phyloP scores from a whole-genome alignment of 169 alveolate genomes.

The Hepatocystis sp. region DNA sequence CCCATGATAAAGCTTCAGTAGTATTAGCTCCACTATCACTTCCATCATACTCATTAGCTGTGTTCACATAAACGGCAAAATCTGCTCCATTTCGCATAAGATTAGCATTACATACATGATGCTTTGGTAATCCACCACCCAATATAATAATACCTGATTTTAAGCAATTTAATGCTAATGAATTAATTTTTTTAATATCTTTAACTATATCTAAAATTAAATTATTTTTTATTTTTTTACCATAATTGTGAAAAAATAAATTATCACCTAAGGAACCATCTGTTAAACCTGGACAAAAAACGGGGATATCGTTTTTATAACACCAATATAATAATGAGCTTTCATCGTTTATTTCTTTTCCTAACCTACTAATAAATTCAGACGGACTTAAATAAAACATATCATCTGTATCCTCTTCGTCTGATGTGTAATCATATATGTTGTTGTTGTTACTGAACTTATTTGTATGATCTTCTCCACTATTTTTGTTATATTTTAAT shows the following conservation, averaged over 20 bases:
- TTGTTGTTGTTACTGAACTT: no score
- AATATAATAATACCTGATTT: conserved; percentile 97
- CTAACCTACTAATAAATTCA: conserved; percentile 93
- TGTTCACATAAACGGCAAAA: conserved; percentile 97
- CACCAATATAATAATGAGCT: conserved; percentile 98
- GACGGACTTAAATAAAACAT: conserved; percentile 92
- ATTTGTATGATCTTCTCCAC: no score
- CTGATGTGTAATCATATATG: not conserved
- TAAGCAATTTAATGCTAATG: conserved; percentile 93
- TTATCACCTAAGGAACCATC: conserved; percentile 99
- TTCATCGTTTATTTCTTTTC: conserved; percentile 96
- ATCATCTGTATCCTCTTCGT: conserved; percentile 85
- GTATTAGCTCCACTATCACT: conserved; percentile 99
- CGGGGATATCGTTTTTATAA: conserved; percentile 97
- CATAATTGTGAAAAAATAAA: conserved; percentile 91
- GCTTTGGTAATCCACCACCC: conserved; percentile 99
- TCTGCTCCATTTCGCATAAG: conserved; percentile 99
- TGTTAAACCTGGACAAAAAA: conserved; percentile 99
- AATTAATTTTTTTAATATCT: conserved; percentile 96
- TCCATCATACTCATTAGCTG: conserved; percentile 98
- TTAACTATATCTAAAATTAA: conserved; percentile 94
- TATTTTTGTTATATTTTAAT: no score
- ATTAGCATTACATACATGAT: conserved; percentile 99
- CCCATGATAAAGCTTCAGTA: conserved; percentile 99
- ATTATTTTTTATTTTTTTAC: conserved; percentile 79